Base-by-base conservation (phyloP, 768 basidiomycete genomes). In the Rhodotorula toruloides region DNA sequence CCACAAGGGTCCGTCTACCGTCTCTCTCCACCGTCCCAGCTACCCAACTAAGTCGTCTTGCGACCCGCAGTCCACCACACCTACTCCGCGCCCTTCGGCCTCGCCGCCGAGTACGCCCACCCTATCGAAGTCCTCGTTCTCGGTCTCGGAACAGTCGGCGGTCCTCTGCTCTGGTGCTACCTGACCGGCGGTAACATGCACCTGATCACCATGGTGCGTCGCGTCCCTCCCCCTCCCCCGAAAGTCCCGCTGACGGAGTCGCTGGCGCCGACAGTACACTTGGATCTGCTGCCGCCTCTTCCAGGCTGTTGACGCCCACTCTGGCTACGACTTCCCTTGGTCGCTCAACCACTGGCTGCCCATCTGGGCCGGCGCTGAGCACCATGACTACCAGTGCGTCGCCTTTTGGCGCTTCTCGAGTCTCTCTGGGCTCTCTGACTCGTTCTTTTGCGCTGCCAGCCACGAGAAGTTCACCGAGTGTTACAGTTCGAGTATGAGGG, bases 1-100 rank as follows among this genome's bases (percentile, higher is more conserved):
- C 12, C 75, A 76, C 75, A 76, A 76, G 64, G 49, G 5, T 54
- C 36, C 21, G 34, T 19, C 36, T 9, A 19, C 10, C 10, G 22
- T 4, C 25, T 16, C 16, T 12, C 25, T 39, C 4, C 37, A 21
- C 39, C 11, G 11, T 39, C 36, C 27, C 54, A 55, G 55, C 25
- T n/a, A n/a, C n/a, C n/a, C n/a, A n/a, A n/a, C n/a, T n/a, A n/a
- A n/a, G n/a, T n/a, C n/a, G n/a, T n/a, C n/a, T n/a, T n/a, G n/a
- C n/a, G n/a, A n/a, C n/a, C n/a, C n/a, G n/a, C n/a, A n/a, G n/a
- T 98, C 42, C 96, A 99, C 78, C 96, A 98, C 84, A 90, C 91
- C 76, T 96, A 91, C 79, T 88, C 88, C 14, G 94, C 94, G 25
- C 96, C 96, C 1, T 96, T 98, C 75, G 96, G 96, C 67, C 85